Evolutionary conservation across 2,329 filamentous ascomycete genomes (phyloP).

Genomic region (Knoxdaviesia proteae): DNA sequence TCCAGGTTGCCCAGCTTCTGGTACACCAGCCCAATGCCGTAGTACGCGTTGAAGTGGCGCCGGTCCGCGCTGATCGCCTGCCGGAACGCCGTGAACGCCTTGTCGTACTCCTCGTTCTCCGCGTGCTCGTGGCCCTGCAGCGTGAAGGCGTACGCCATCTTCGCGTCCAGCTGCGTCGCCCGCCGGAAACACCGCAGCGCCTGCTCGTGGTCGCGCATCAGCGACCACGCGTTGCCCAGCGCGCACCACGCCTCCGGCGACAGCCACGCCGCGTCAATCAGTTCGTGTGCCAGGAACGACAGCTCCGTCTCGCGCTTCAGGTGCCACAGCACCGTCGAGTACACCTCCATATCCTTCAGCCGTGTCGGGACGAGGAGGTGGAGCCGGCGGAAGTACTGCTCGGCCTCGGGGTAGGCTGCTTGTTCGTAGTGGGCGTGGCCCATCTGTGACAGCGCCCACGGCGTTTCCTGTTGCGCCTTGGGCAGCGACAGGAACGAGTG

Average conservation of each 20-base stretch:
- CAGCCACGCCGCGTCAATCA: slow-evolving; percentile 70
- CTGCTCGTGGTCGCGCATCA: slow-evolving; percentile 83
- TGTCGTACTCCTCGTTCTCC: slow-evolving; percentile 91
- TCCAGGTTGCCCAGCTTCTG: slow-evolving; percentile 82
- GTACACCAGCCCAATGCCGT: slow-evolving; percentile 66
- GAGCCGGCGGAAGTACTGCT: slow-evolving; percentile 65
- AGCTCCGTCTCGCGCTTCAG: slow-evolving; percentile 80
- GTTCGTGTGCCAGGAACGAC: slow-evolving; percentile 76
- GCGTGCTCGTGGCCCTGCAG: slow-evolving; percentile 92
- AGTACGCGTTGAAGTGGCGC: slow-evolving; percentile 96
- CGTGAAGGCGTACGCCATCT: slow-evolving; percentile 89
- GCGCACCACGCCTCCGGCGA: slow-evolving; percentile 94
- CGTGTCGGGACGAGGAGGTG: slow-evolving; percentile 62
- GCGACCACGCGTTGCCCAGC: slow-evolving; percentile 82
- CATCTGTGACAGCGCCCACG: slow-evolving; percentile 82
- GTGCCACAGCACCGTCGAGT: slow-evolving; percentile 98
- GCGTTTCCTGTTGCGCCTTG: slow-evolving; percentile 61
- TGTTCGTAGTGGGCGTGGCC: slow-evolving; percentile 85
- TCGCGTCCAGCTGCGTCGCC: slow-evolving; percentile 73
- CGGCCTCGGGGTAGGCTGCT: slow-evolving; percentile 65
- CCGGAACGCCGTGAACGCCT: slow-evolving; percentile 72
- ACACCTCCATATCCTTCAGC: slow-evolving; percentile 91
- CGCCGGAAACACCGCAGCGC: slow-evolving; percentile 87
- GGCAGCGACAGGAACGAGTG: slow-evolving; percentile 53
- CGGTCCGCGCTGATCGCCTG: slow-evolving; percentile 68